These are phyloP conservation scores for Volvox africanus DNA, from an alignment of 139 green algal genomes.

Conservation along the genomic window DNA sequence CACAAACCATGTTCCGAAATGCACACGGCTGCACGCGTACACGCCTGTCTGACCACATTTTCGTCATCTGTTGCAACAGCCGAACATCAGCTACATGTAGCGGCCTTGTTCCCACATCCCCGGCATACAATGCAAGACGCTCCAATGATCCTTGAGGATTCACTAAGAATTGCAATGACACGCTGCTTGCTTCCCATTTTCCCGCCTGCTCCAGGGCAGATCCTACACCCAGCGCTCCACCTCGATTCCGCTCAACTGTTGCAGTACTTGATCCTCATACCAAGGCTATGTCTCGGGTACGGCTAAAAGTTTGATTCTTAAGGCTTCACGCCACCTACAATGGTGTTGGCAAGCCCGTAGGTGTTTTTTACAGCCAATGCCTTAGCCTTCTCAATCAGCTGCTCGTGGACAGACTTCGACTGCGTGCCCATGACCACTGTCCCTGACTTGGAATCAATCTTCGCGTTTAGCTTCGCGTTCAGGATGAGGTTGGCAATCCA, in stretches of 20 bases:
- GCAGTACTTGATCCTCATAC: too few relatives aligned
- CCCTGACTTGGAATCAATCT: slow-evolving; percentile 94
- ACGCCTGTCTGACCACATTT: neutral
- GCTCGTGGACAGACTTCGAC: slow-evolving; percentile 76
- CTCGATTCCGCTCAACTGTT: too few relatives aligned
- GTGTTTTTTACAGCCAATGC: slow-evolving; percentile 83
- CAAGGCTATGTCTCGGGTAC: too few relatives aligned
- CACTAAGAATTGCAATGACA: too few relatives aligned
- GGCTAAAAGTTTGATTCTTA: slow-evolving; percentile 10
- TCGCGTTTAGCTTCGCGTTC: slow-evolving; percentile 94
- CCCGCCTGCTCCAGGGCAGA: too few relatives aligned
- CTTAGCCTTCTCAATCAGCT: slow-evolving; percentile 91
- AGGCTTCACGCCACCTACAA: slow-evolving; percentile 68
- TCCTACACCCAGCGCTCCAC: too few relatives aligned
- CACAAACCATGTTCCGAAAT: neutral
- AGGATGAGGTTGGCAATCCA: slow-evolving; percentile 98
- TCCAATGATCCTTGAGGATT: neutral
- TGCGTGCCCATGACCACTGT: slow-evolving; percentile 95
- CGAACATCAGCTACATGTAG: neutral
- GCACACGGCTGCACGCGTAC: neutral
- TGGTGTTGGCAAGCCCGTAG: slow-evolving; percentile 92
- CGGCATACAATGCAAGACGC: neutral
- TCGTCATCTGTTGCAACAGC: neutral
- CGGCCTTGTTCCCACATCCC: neutral
- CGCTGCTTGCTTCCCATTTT: too few relatives aligned